Evolutionary conservation across 2,329 filamentous ascomycete genomes (phyloP).

Genomic region (Colletotrichum caudatum): DNA sequence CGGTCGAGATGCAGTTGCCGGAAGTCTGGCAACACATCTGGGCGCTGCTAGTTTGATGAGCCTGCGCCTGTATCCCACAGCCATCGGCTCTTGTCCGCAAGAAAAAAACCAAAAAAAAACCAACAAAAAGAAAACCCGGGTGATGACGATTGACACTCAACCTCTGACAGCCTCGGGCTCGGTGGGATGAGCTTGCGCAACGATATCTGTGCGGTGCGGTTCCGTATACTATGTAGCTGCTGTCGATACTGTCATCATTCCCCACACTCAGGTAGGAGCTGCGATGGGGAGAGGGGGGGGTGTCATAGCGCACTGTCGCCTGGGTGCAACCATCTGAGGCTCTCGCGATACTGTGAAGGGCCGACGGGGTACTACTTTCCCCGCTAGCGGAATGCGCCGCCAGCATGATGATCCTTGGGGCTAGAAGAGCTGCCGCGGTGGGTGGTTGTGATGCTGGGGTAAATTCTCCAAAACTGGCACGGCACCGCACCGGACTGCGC

Average conservation of each 20-base stretch:
- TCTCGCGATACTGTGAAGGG: neutral
- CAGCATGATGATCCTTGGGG: neutral
- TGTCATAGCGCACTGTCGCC: conserved; percentile 4
- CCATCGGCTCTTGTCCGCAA: neutral
- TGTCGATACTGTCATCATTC: neutral
- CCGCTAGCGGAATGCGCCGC: neutral
- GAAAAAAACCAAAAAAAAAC: too few relatives aligned
- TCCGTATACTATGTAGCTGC: neutral
- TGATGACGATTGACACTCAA: neutral
- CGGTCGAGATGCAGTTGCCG: neutral
- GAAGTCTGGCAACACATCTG: neutral
- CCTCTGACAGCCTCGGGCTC: neutral
- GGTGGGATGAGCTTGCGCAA: neutral
- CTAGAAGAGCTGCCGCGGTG: too few relatives aligned
- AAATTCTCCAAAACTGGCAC: neutral
- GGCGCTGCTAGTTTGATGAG: neutral
- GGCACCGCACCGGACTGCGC: too few relatives aligned
- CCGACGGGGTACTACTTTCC: neutral
- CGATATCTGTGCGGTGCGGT: neutral
- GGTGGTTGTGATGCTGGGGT: too few relatives aligned
- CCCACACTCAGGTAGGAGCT: neutral
- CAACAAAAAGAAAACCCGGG: too few relatives aligned
- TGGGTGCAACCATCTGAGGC: too few relatives aligned
- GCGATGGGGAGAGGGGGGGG: too few relatives aligned
- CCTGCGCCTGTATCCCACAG: neutral